Evolutionary conservation across 2,329 filamentous ascomycete genomes (phyloP), one percentile per base, ranked within the genome.

Genomic region (Pestalotiopsis sp.): DNA sequence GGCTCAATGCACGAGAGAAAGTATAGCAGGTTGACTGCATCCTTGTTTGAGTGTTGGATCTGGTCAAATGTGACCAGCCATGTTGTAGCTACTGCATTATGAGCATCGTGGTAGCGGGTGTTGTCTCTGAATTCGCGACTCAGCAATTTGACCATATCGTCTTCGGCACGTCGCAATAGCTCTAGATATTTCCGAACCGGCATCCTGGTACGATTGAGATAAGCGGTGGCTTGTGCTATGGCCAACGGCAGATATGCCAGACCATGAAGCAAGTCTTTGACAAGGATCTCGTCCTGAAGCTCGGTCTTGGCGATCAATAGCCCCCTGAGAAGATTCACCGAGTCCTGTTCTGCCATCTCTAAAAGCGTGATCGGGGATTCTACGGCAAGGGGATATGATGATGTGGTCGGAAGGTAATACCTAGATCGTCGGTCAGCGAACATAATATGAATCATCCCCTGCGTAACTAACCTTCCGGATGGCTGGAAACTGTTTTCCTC

Each of bases 61-160:
- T 79, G 74, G 14, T 81, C 71, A 40, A 84, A 81, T 0, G 81
- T 82, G 20, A 84, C 74, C 1, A 81, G 70, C 73, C 77, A 81
- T 0, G 82, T 81, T 0, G 75, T 76, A 4, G 78, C 78, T 2
- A 83, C 73, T 1, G 80, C 74, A 24, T 79, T 77, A 56, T 76
- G 75, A 1, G 78, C 72, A 1, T 64, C 68, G 10, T 52, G 67
- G 68, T 81, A 79, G 24, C 76, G 75, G 1, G 66, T 73, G 2
- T 74, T 70, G 66, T 82, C 80, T 5, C 70, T 69, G 38, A 81
- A 80, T 11, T 79, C 75, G 63, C 71, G 68, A 64, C 74, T 79
- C 26, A 82, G 71, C 1, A 81, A 59, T 30, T 72, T 69, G 7
- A 78, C 68, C 7, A 71, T 68, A 13, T 80, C 72, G 14, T 80